A percentile compares a stretch with the other conserved stretches of the same genome.
Evolutionary conservation across 2,329 filamentous ascomycete genomes (phyloP).

Genomic region (Fusarium nisikadoi): DNA sequence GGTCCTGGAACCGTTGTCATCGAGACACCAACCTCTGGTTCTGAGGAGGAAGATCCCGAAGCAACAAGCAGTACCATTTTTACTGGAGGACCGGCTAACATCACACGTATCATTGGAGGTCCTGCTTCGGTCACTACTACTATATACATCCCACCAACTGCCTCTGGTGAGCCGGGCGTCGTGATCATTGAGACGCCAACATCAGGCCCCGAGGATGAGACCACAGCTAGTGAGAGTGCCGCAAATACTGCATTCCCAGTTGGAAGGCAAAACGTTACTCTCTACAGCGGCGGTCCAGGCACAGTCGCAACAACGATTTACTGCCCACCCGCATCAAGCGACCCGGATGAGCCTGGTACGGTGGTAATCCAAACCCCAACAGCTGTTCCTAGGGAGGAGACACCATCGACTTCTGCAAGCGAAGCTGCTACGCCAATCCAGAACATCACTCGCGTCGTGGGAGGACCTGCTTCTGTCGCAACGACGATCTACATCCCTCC

Average conservation of each 20-base stretch:
- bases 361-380: constrained; percentile 16
- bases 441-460: neutral
- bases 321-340: neutral
- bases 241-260: neutral
- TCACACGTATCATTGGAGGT: constrained; percentile 1
- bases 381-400: neutral
- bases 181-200: constrained; percentile 14
- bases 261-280: neutral
- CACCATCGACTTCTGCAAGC: neutral
- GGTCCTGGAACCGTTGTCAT: constrained; percentile 3
- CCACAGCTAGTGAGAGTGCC: no score
- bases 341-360: neutral
- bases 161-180: constrained; percentile 1
- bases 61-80: neutral
- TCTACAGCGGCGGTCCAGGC: constrained; percentile 3
- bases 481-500: constrained; percentile 2
- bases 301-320: constrained; percentile 6
- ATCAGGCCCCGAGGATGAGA: neutral
- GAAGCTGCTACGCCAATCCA: neutral
- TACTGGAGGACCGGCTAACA: neutral
- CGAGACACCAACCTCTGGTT: neutral
- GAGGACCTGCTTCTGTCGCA: neutral
- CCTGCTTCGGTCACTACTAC: neutral
- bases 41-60: neutral
- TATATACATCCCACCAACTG: constrained; percentile 3